These are phyloP conservation scores for Talaromyces proteolyticus DNA, from an alignment of 495 filamentous ascomycete species.

Conservation along the genomic window DNA sequence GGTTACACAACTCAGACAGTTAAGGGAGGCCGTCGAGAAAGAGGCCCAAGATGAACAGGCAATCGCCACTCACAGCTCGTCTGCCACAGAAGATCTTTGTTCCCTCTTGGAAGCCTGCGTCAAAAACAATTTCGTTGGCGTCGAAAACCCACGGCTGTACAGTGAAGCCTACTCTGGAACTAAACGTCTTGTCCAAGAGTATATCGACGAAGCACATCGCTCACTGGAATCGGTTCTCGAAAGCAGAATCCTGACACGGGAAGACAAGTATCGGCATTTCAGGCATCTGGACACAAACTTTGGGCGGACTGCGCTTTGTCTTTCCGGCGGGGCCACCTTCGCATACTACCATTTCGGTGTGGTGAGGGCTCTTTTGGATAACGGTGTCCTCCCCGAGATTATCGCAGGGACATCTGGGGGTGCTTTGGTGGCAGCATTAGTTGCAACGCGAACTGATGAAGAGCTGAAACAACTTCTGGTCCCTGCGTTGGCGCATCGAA, in stretches of 20 bases:
- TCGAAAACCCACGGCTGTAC: constrained; percentile 92
- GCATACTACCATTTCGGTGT: constrained; percentile 97
- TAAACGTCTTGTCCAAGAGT: constrained; percentile 84
- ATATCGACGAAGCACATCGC: constrained; percentile 65
- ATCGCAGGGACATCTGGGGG: constrained; percentile 95
- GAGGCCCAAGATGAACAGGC: constrained; percentile 18
- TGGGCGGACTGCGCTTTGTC: constrained; percentile 85
- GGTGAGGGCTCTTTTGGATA: constrained; percentile 84
- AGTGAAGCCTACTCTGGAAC: constrained; percentile 96
- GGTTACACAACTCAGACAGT: constrained; percentile 63
- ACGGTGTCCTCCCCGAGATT: constrained; percentile 78
- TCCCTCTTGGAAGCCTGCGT: constrained; percentile 80
- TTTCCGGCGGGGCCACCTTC: constrained; percentile 92
- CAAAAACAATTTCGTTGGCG: constrained; percentile 93
- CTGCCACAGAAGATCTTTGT: constrained; percentile 65
- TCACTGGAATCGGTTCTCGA: constrained; percentile 62
- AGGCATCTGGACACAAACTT: constrained; percentile 87
- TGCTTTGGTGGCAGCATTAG: constrained; percentile 81
- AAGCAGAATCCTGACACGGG: constrained; percentile 56
- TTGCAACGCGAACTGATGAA: constrained; percentile 85
- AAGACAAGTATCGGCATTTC: constrained; percentile 78
- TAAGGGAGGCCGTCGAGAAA: constrained; percentile 51
- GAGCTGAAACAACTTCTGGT: constrained; percentile 82
- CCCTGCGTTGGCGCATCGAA: constrained; percentile 75
- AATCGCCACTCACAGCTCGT: constrained; percentile 21